Evolutionary conservation across 1,284 basidiomycete genomes (phyloP), one percentile per base, ranked within the genome.

Genomic region (Sanghuangporus sanghuang): DNA sequence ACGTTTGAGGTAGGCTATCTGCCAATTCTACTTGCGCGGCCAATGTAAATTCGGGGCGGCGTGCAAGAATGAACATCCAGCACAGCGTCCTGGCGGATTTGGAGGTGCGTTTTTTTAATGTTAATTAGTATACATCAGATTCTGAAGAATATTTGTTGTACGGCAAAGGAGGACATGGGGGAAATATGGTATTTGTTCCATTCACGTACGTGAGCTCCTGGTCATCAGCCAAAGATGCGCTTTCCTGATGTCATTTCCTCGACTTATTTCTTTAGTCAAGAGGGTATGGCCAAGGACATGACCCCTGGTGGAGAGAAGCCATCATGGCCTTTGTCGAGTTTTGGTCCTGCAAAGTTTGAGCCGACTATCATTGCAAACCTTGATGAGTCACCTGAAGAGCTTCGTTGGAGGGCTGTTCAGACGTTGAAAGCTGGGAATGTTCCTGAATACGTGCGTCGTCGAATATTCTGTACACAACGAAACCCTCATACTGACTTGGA

Each of bases 371-470:
- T 97, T 16, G 67, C 74, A 4, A 86, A 85, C 1, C 76, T 90
- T 38, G 95, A 97, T 69, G 79, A 90, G 66, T 90, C 87, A 0
- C 84, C 82, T 0, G 95, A 97, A 70, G 95, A 98, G 74, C 74
- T 97, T 57, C 82, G 90, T 53, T 77, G 87, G 63, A 87, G 83
- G 70, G 90, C 89, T 9, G 78, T 82, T 6, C 74, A 79, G 12
- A 90, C 92, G 0, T 69, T 82, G 36, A 79, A 80, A 63, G 77
- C 78, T 11, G 86, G 85, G 11, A 86, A 81, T 63, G 71, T 78
- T 0, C 78, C 82, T 42, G 85, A 87, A 77, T 95, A 95, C 74
- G 93, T 92, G 67, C 7, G 50, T 52, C 50, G 1, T 46, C 72
- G 87, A 79, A 9, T 1, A 40, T 1, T 49, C 48, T 23, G 44